Evolutionary conservation across 2,329 filamentous ascomycete species (phyloP).

Genomic region (Botrytis squamosa): DNA sequence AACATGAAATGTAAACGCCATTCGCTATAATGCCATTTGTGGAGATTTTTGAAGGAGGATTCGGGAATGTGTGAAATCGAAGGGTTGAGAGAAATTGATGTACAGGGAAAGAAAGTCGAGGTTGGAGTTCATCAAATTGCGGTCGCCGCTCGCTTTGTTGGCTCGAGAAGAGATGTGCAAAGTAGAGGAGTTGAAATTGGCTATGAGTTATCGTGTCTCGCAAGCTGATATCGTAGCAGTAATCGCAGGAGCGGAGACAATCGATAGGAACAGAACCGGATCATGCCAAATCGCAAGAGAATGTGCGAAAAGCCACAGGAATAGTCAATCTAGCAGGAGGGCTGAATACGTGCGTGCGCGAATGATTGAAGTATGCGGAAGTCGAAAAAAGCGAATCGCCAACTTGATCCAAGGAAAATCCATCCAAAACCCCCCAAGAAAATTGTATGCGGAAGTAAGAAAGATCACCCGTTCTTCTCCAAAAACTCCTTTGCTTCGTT

Average conservation of each 20-base stretch:
- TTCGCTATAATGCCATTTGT: constrained; percentile 12
- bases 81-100: neutral
- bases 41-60: neutral
- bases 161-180: neutral
- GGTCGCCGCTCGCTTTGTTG: neutral
- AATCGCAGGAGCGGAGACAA: neutral
- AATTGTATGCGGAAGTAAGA: neutral
- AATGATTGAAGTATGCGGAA: neutral
- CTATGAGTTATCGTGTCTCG: neutral
- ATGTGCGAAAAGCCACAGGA: neutral
- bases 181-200: neutral
- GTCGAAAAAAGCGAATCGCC: neutral
- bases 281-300: neutral
- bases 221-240: neutral
- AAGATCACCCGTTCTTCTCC: constrained; percentile 61
- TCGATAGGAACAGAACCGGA: neutral
- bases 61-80: neutral
- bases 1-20: constrained; percentile 5
- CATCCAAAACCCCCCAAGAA: constrained; percentile 17
- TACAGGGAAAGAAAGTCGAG: neutral
- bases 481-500: constrained; percentile 98
- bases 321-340: neutral
- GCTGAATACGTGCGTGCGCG: neutral
- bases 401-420: neutral
- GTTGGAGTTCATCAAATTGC: neutral